phyloP scores from a whole-genome alignment of 768 basidiomycete genomes.

The Lentinula boryana region DNA sequence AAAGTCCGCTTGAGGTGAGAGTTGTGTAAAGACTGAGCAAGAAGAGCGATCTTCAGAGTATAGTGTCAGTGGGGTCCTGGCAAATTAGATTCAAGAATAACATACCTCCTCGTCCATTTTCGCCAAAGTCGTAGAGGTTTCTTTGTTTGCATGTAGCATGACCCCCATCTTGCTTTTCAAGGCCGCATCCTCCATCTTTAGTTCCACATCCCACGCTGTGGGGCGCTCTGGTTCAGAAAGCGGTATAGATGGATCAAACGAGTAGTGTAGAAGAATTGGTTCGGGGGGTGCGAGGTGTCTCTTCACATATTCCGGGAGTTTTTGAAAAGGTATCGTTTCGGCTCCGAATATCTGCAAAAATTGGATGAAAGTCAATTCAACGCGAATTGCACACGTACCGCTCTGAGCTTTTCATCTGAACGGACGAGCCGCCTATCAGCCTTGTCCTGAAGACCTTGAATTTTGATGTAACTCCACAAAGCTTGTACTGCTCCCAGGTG shows the following conservation, averaged over 20 bases:
- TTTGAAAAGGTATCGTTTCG: constrained; percentile 69
- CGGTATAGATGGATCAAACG: constrained; percentile 52
- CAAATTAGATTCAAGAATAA: neutral
- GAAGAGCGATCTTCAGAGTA: constrained; percentile 60
- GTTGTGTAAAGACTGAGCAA: constrained; percentile 82
- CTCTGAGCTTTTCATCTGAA: constrained; percentile 60
- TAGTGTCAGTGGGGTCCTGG: neutral
- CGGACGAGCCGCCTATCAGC: constrained; percentile 66
- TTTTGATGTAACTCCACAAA: constrained; percentile 90
- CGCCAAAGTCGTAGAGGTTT: constrained; percentile 57
- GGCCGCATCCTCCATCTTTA: constrained; percentile 78
- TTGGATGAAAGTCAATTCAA: neutral
- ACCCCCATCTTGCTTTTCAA: constrained; percentile 73
- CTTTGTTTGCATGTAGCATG: constrained; percentile 64
- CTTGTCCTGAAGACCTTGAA: constrained; percentile 78
- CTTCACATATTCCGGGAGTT: constrained; percentile 81
- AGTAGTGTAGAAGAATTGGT: constrained; percentile 77
- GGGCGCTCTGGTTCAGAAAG: constrained; percentile 72
- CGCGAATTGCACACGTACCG: constrained; percentile 32
- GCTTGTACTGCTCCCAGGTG: constrained; percentile 75
- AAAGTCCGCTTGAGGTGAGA: constrained; percentile 85
- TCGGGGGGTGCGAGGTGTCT: constrained; percentile 72
- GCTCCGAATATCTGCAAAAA: constrained; percentile 56
- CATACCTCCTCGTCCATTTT: constrained; percentile 88
- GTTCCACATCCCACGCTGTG: constrained; percentile 80